Conservation (phyloP, 1,284 basidiomycete genomes). For the Papiliotrema laurentii region DNA sequence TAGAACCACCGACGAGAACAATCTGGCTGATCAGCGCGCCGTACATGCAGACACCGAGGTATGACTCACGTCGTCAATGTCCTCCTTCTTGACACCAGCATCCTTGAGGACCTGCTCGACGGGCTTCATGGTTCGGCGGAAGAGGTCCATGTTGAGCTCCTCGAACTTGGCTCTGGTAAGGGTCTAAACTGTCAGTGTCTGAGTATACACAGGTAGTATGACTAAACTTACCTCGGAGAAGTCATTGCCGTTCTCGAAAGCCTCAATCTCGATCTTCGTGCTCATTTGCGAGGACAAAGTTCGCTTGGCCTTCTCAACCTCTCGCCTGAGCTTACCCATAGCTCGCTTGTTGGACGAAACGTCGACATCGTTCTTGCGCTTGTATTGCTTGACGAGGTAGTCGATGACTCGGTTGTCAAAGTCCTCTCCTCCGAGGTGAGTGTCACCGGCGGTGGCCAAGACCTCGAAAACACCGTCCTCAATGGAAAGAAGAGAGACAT, state of each 20-base stretch:
- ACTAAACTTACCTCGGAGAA: slow-evolving; percentile 70
- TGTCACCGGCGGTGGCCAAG: slow-evolving; percentile 96
- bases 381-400: slow-evolving; percentile 86
- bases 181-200: slow-evolving; percentile 41
- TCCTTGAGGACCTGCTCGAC: slow-evolving; percentile 99
- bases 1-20: slow-evolving; percentile 90
- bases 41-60: neutral
- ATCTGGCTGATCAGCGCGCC: slow-evolving; percentile 26
- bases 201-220: neutral
- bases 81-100: slow-evolving; percentile 94
- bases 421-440: slow-evolving; percentile 98
- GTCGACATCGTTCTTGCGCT: slow-evolving; percentile 90
- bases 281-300: slow-evolving; percentile 79
- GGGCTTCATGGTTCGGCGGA: slow-evolving; percentile 99
- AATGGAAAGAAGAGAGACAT: slow-evolving; percentile 96
- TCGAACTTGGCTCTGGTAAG: slow-evolving; percentile 98
- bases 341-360: slow-evolving; percentile 81
- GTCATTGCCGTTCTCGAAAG: slow-evolving; percentile 92
- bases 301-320: slow-evolving; percentile 98
- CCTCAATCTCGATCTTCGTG: slow-evolving; percentile 69
- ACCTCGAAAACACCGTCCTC: slow-evolving; percentile 96
- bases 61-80: slow-evolving; percentile 73
- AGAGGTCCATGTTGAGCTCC: slow-evolving; percentile 97
- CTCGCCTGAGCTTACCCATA: slow-evolving; percentile 94
- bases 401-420: slow-evolving; percentile 97